A percentile compares a stretch with the other conserved stretches of the same genome.
Conservation (phyloP, 1,139 yeast species). For the Hansenula sp. region DNA sequence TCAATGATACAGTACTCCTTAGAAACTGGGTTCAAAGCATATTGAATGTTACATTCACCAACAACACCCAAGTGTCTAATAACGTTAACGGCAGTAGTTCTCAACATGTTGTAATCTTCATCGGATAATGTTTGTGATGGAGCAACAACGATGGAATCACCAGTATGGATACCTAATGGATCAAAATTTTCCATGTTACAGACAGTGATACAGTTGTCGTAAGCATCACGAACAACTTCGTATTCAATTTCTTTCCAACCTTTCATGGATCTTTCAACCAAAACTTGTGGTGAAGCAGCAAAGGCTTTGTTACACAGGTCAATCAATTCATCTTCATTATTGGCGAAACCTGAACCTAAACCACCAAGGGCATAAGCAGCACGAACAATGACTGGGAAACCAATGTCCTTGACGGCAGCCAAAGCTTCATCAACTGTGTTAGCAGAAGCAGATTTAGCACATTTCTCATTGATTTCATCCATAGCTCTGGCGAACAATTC, state of each 20-base stretch:
- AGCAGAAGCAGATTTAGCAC: constrained; percentile 92
- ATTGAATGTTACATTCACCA: constrained; percentile 98
- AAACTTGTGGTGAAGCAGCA: constrained; percentile 93
- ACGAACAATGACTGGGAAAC: constrained; percentile 95
- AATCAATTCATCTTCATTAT: constrained; percentile 77
- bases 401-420: constrained; percentile 78
- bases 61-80: constrained; percentile 98
- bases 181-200: constrained; percentile 99
- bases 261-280: constrained; percentile 95
- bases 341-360: constrained; percentile 97
- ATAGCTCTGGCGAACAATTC: constrained; percentile 91
- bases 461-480: constrained; percentile 92
- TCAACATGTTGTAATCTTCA: constrained; percentile 96
- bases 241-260: constrained; percentile 99
- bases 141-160: constrained; percentile 98
- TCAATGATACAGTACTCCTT: constrained; percentile 96
- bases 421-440: constrained; percentile 75
- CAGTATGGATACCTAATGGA: constrained; percentile 98
- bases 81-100: constrained; percentile 96
- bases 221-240: constrained; percentile 97
- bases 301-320: constrained; percentile 88
- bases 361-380: constrained; percentile 99
- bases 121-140: constrained; percentile 97
- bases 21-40: constrained; percentile 91
- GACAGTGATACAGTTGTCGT: constrained; percentile 96